Base-by-base conservation (phyloP, 2,329 filamentous ascomycete species). In the Aulographum hederae region DNA sequence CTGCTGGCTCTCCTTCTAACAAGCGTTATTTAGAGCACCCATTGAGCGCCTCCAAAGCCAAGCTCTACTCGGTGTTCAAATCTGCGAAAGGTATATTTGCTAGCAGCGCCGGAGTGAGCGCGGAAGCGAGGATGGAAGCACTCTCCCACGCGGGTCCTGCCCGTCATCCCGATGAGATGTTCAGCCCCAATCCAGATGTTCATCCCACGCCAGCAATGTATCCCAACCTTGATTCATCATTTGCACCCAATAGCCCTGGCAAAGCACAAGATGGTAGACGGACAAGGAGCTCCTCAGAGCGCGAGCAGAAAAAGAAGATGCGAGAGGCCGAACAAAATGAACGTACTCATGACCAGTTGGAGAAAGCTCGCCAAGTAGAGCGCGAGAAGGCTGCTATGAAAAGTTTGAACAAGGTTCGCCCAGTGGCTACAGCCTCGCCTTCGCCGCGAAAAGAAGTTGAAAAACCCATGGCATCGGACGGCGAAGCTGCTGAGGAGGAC, bases 1-100 rank as follows among this genome's bases (percentile, higher is more conserved):
- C 69, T 18, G 51, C 54, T 30, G 65, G 62, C 18, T 73, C 69
- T 16, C 70, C 69, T 18, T 43, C 41, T 42, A 44, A 44, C 34
- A 60, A 54, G 44, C 65, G 50, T 56, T 67, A 50, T 57, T 65
- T 39, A 50, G 84, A 91, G 41, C 86, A 78, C 36, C 82, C 82
- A 4, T 54, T 94, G 36, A 93, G 85, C 52, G 82, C 89, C 32
- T 85, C 89, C 18, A 95, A 93, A 57, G 81, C 79, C 46, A 91
- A 84, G 49, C 63, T 95, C 30, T 91, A 86, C 29, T 92, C 85
- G 6, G 84, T 93, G 37, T 62, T 94, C 43, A 85, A 84, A 53
- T 79, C 76, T 34, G 89, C 85, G 3, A 86, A 79, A 51, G 80
- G 77, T 11, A 68, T 94, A 30, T 75, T 94, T 39, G 81, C 77